Conservation (phyloP, 495 filamentous ascomycete species). For the Penicillium manginii region DNA sequence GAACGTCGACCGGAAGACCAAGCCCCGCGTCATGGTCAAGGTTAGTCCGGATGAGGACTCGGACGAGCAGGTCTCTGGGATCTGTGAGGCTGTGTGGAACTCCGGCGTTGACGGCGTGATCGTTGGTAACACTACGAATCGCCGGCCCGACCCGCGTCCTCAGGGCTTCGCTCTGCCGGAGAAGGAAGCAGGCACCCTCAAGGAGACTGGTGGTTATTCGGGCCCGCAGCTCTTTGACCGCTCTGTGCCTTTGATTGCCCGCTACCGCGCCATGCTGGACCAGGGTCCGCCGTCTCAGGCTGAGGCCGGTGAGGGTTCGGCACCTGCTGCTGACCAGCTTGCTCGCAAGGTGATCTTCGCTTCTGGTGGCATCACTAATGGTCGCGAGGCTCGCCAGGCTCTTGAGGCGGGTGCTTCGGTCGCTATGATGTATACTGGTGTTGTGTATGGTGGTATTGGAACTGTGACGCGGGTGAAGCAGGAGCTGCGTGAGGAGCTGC, state of each 20-base stretch:
- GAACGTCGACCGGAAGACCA: conserved; percentile 64
- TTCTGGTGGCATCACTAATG: conserved; percentile 85
- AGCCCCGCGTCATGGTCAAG: conserved; percentile 93
- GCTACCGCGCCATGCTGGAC: conserved; percentile 78
- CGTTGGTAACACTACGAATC: conserved; percentile 96
- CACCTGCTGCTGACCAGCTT: conserved; percentile 22
- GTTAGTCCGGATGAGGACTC: conserved; percentile 93
- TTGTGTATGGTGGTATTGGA: conserved; percentile 85
- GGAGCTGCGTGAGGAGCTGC: conserved; percentile 71
- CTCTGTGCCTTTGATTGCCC: conserved; percentile 73
- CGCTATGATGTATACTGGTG: conserved; percentile 80
- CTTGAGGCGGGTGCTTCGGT: conserved; percentile 85
- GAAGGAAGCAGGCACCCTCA: conserved; percentile 67
- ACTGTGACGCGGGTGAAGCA: conserved; percentile 84
- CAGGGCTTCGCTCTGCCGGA: conserved; percentile 62
- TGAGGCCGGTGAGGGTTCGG: conserved; percentile 14
- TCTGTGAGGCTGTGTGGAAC: conserved; percentile 81
- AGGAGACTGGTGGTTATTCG: conserved; percentile 86
- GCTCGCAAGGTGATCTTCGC: conserved; percentile 85
- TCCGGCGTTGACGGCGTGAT: conserved; percentile 92
- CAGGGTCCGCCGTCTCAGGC: conserved; percentile 30
- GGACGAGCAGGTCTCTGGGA: conserved; percentile 78
- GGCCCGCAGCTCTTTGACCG: conserved; percentile 84
- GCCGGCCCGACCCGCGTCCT: conserved; percentile 69
- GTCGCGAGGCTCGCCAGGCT: conserved; percentile 75